Evolutionary conservation across 768 basidiomycete genomes (phyloP), one percentile per base, ranked within the genome.

Genomic region (Nidularia pulvinata): DNA sequence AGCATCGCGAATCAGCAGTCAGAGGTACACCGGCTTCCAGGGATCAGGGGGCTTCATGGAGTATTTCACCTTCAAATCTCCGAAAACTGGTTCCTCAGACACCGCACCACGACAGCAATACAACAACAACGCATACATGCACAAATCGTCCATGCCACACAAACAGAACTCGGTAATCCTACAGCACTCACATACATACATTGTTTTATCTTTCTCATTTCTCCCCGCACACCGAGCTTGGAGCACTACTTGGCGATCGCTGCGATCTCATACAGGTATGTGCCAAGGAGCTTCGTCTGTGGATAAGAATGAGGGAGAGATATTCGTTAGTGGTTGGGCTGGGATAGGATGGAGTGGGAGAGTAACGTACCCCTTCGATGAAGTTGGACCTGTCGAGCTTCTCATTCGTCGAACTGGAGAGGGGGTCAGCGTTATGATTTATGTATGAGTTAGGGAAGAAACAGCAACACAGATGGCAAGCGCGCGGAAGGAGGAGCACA

Each of bases 331-430:
- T 16, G 30, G 34, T 57, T 39, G 33, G 43, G 51, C 32, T 16
- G 48, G 49, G 33, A 49, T 44, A 46, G 51, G 48, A 34, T 13
- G 33, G 30, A 16, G 35, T 7, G 11, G n/a, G 39, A 51, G 34
- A 25, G 14, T 1, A 49, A 65, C 85, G 67, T 70, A 89, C 92
- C 63, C 88, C 90, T 69, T 91, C 74, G 55, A 97, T 88, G 70
- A 88, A 97, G 76, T 98, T 98, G 47, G 84, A 85, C 50, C 76
- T 76, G 70, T 98, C 95, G 49, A 98, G 76, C 70, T 98, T 98
- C 79, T 98, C 96, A 68, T 96, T 95, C 9, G 91, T 94, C 49
- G 91, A 93, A 70, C 91, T 92, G 57, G 2, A 52, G 25, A 30
- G 25, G 52, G 34, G 37, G 10, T 10, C 11, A 5, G 32, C 35